These are phyloP conservation scores for Solanum pinnatisectum DNA, from an alignment of 257 asterid genomes.

Conservation along the genomic window DNA sequence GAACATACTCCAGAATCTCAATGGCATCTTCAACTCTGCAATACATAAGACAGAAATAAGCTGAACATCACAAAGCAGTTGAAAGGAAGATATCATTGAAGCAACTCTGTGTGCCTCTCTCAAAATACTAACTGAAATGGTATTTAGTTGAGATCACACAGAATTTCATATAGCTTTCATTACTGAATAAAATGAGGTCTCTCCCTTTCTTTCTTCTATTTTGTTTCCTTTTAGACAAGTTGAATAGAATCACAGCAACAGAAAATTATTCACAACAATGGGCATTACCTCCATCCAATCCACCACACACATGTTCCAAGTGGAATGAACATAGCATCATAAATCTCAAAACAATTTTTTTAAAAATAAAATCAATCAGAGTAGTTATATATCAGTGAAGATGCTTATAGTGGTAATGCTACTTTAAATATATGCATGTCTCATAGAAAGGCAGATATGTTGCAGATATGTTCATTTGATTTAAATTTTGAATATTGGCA, in stretches of 20 bases:
- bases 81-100: not conserved
- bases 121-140: not conserved
- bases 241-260: not conserved
- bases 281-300: not conserved
- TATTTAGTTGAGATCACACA: not conserved
- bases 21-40: slow-evolving; percentile 92
- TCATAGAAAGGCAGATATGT: not conserved
- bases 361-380: not conserved
- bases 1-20: slow-evolving; percentile 86
- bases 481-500: not conserved
- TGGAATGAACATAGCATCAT: not conserved
- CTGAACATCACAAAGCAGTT: not conserved
- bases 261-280: not conserved
- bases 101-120: not conserved
- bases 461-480: not conserved
- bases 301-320: not conserved
- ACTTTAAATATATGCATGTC: not conserved
- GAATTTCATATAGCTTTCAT: not conserved
- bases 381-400: not conserved
- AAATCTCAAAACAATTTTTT: not conserved
- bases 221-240: not conserved
- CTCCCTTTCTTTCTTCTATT: not conserved
- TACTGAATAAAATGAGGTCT: not conserved
- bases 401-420: not conserved
- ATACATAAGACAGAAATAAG: not conserved